Evolutionary conservation across 441 rosid species (phyloP).

Genomic region (Pelargonium myrrhifolium): DNA sequence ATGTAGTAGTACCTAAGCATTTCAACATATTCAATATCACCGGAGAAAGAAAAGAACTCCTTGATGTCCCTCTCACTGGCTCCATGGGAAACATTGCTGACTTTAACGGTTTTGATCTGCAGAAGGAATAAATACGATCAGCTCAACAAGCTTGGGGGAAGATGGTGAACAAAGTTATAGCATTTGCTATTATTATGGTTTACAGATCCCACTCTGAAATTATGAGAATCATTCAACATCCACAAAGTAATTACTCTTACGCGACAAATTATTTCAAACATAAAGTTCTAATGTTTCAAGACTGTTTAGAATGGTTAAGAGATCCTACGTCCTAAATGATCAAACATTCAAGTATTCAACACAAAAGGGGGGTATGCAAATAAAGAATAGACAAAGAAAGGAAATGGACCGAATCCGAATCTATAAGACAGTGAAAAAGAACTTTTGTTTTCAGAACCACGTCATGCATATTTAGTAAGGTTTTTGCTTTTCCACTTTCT

Average conservation of each 20-base stretch:
- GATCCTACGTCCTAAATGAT: background rate
- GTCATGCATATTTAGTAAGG: background rate
- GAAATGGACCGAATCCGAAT: background rate
- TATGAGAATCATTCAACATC: background rate
- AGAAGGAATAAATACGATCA: conserved; percentile 12
- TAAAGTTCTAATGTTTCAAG: background rate
- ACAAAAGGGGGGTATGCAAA: background rate
- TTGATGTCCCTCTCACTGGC: conserved; percentile 64
- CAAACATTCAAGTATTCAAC: background rate
- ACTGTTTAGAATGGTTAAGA: background rate
- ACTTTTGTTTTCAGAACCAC: too few species aligned
- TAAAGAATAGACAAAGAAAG: background rate
- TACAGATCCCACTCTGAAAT: background rate
- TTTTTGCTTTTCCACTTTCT: background rate
- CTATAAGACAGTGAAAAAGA: background rate
- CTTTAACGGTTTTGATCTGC: conserved; percentile 69
- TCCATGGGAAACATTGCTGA: conserved; percentile 64
- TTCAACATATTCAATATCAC: conserved; percentile 74
- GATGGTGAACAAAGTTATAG: background rate
- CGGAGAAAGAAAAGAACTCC: conserved; percentile 89
- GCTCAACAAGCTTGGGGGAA: background rate
- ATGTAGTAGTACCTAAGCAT: conserved; percentile 39
- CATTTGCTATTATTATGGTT: background rate
- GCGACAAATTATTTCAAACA: background rate
- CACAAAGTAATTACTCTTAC: background rate